These are phyloP conservation scores for Beauveria pseudobassiana DNA, from an alignment of 2,329 filamentous ascomycete genomes.

Conservation along the genomic window DNA sequence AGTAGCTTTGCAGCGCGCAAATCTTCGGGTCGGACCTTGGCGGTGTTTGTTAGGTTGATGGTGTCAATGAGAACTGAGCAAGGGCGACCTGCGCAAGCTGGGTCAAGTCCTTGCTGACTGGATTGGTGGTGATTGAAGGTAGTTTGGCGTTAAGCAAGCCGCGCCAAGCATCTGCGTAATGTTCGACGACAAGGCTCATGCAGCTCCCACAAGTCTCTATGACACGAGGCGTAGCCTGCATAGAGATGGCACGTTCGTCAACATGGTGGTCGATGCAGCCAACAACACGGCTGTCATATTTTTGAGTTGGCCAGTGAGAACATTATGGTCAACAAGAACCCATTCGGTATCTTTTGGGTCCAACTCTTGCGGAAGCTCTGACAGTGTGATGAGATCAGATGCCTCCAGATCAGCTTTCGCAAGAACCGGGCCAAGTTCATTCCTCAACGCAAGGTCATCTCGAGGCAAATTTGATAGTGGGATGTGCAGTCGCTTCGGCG, in stretches of 20 bases:
- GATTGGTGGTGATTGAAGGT: neutral
- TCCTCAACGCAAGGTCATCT: slow-evolving; percentile 61
- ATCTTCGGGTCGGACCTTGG: slow-evolving; percentile 61
- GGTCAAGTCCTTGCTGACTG: slow-evolving; percentile 34
- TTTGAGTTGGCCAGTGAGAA: slow-evolving; percentile 53
- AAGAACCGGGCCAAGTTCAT: slow-evolving; percentile 63
- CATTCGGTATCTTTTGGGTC: slow-evolving; percentile 52
- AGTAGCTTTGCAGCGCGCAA: slow-evolving; percentile 49
- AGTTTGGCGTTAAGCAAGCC: slow-evolving; percentile 22
- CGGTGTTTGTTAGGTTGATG: slow-evolving; percentile 50
- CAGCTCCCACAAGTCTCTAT: slow-evolving; percentile 66
- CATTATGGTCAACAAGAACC: slow-evolving; percentile 77
- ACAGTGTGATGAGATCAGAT: slow-evolving; percentile 56
- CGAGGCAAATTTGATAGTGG: slow-evolving; percentile 66
- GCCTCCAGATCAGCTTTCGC: slow-evolving; percentile 49
- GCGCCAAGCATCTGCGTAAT: slow-evolving; percentile 52
- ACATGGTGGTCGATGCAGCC: slow-evolving; percentile 75
- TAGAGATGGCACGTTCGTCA: slow-evolving; percentile 53
- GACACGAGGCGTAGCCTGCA: slow-evolving; percentile 46
- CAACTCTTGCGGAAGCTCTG: slow-evolving; percentile 39
- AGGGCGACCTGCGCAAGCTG: slow-evolving; percentile 61
- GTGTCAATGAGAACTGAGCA: slow-evolving; percentile 69
- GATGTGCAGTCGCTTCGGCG: slow-evolving; percentile 53
- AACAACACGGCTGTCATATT: slow-evolving; percentile 45
- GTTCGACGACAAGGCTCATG: slow-evolving; percentile 58